Evolutionary conservation across 2,329 filamentous ascomycete species (phyloP), one percentile per base, ranked within the genome.

Genomic region (Arthrinium puccinioides): DNA sequence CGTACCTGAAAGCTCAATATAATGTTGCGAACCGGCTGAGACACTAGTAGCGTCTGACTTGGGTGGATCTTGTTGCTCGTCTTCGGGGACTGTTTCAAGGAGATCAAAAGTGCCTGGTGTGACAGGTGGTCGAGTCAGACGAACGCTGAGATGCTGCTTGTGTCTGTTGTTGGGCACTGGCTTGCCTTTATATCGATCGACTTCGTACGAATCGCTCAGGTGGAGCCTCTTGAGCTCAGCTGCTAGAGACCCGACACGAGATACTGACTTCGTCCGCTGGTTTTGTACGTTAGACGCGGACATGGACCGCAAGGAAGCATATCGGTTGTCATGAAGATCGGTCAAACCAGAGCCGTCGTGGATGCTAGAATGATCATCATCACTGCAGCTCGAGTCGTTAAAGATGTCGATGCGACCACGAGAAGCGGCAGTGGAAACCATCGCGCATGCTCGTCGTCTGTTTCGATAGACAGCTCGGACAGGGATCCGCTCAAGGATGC

Each of bases 181-280:
- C 19, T 40, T 42, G 23, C 30, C 31, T 10, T 43, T 37, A 30
- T 40, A 41, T 32, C 33, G 47, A 25, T 29, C 43, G 16, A 46
- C 26, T 33, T 50, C 39, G 26, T 37, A 40, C 29, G 25, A 36
- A 16, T 39, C 42, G 13, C 41, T 36, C 37, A 48, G 43, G 40
- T 58, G 57, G 33, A 64, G 52, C 38, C 55, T 54, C 40, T 53
- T 47, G 9, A 63, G 48, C 18, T 56, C 48, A n/a, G 48, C 40
- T 29, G 57, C 49, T 23, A 64, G 45, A 11, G 53, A 52, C 11
- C 62, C 57, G 34, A 59, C 38, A 37, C 42, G 43, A 16, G 46
- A 35, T 24, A 45, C 43, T 19, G 46, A 40, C 28, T 41, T 49
- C 13, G 43, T 32, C 39, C 44, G 44, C 11, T 42, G 47, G 32